A percentile compares a stretch with the other conserved stretches of the same genome.
phyloP scores from a whole-genome alignment of 73 alveolate species.

The Tetrahymena borealis region DNA sequence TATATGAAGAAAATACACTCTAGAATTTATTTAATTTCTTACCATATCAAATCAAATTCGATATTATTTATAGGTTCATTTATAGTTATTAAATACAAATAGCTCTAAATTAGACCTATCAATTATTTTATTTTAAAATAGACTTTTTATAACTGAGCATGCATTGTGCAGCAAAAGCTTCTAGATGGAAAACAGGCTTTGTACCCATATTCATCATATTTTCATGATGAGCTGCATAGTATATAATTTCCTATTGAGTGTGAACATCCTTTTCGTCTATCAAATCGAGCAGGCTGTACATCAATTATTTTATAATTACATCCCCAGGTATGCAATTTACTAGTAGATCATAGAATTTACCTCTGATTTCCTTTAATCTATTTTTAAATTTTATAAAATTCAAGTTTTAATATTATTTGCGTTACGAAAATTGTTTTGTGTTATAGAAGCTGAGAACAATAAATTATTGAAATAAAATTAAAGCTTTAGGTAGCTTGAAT shows the following conservation, averaged over 20 bases:
- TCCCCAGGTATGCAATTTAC: constrained; percentile 49
- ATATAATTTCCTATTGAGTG: constrained; percentile 60
- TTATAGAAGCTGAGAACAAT: too few species aligned
- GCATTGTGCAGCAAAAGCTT: constrained; percentile 72
- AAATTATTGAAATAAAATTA: too few species aligned
- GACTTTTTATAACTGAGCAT: constrained; percentile 6
- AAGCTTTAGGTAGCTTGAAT: too few species aligned
- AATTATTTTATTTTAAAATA: background rate
- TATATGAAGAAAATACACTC: too few species aligned
- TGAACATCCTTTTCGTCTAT: constrained; percentile 46
- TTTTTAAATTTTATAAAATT: background rate
- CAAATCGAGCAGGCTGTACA: constrained; percentile 62
- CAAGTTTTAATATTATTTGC: too few species aligned
- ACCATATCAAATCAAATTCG: too few species aligned
- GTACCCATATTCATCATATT: constrained; percentile 80
- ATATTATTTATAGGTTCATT: too few species aligned
- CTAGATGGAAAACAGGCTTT: constrained; percentile 87
- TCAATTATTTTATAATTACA: constrained; percentile 53
- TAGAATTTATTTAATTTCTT: too few species aligned
- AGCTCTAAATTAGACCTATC: too few species aligned
- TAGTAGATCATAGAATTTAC: constrained; percentile 45
- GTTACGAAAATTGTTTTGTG: too few species aligned
- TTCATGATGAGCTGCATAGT: constrained; percentile 75
- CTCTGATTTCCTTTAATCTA: constrained; percentile 52
- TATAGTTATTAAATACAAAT: too few species aligned